A percentile compares a stretch with the other conserved stretches of the same genome.
Conservation (phyloP, 2,329 filamentous ascomycete species). For the Botrytis pseudocinerea region DNA sequence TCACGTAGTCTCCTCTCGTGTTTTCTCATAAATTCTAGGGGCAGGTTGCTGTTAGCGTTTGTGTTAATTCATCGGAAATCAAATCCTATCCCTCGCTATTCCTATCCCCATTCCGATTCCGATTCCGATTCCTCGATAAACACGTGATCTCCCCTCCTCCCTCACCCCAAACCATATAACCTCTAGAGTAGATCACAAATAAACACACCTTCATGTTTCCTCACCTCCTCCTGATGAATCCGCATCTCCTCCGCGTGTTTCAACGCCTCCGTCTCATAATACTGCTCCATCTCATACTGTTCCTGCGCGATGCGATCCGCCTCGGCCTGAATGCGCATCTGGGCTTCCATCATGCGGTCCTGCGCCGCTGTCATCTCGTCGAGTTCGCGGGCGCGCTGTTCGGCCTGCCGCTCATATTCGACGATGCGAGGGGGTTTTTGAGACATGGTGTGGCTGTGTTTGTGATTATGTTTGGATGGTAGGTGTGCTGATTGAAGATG, state of each 20-base stretch:
- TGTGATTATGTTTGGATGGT: neutral
- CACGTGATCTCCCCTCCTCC: neutral
- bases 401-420: conserved; percentile 39
- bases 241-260: conserved; percentile 39
- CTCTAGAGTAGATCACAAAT: neutral
- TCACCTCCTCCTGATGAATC: conserved; percentile 38
- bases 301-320: conserved; percentile 39
- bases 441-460: neutral
- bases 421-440: conserved; percentile 36
- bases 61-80: too few species aligned
- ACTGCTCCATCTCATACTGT: conserved; percentile 41
- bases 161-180: too few species aligned
- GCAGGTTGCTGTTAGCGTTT: neutral
- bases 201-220: conserved; percentile 34
- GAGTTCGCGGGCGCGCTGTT: conserved; percentile 36
- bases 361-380: conserved; percentile 32
- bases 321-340: conserved; percentile 33
- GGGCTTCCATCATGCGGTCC: conserved; percentile 35
- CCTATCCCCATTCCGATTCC: neutral
- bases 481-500: neutral
- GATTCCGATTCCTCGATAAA: too few species aligned
- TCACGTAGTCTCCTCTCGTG: conserved; percentile 33
- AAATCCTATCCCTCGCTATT: too few species aligned
- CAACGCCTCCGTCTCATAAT: conserved; percentile 40
- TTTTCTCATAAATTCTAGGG: conserved; percentile 28